Percentiles rank a stretch among this genome's conserved stretches.
Evolutionary conservation across 768 basidiomycete genomes (phyloP).

Genomic region (Nidularia pulvinata): DNA sequence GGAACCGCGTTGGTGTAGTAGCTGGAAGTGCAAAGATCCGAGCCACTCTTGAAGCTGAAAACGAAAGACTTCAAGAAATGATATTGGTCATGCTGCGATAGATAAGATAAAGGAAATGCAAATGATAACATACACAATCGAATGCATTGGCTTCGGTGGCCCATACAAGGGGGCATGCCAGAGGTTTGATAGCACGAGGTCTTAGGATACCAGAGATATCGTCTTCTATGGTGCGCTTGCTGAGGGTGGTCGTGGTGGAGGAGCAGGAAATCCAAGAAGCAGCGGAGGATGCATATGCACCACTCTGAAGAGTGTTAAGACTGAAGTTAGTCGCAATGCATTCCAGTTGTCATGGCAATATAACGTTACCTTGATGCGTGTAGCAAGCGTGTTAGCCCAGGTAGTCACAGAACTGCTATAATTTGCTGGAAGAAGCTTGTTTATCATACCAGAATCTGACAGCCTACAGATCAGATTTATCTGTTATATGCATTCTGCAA

Average conservation of each 20-base stretch:
- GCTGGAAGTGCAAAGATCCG: slow-evolving; percentile 43
- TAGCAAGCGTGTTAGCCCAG: slow-evolving; percentile 35
- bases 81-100: too few species aligned
- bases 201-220: slow-evolving; percentile 26
- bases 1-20: slow-evolving; percentile 35
- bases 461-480: neutral
- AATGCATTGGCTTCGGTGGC: slow-evolving; percentile 41
- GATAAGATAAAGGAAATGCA: too few species aligned
- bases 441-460: slow-evolving; percentile 38
- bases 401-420: slow-evolving; percentile 31
- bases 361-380: slow-evolving; percentile 34
- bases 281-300: slow-evolving; percentile 23
- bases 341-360: too few species aligned
- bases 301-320: slow-evolving; percentile 17
- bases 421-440: slow-evolving; percentile 26
- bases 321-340: too few species aligned
- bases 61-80: slow-evolving; percentile 32
- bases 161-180: slow-evolving; percentile 49
- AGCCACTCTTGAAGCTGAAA: slow-evolving; percentile 32
- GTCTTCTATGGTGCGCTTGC: slow-evolving; percentile 20
- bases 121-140: slow-evolving; percentile 32
- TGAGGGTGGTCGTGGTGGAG: slow-evolving; percentile 21
- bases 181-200: slow-evolving; percentile 29
- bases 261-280: slow-evolving; percentile 38
- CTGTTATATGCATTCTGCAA: neutral